Evolutionary conservation across 495 filamentous ascomycete species (phyloP), one percentile per base, ranked within the genome.

Genomic region (Penicillium goetzii): DNA sequence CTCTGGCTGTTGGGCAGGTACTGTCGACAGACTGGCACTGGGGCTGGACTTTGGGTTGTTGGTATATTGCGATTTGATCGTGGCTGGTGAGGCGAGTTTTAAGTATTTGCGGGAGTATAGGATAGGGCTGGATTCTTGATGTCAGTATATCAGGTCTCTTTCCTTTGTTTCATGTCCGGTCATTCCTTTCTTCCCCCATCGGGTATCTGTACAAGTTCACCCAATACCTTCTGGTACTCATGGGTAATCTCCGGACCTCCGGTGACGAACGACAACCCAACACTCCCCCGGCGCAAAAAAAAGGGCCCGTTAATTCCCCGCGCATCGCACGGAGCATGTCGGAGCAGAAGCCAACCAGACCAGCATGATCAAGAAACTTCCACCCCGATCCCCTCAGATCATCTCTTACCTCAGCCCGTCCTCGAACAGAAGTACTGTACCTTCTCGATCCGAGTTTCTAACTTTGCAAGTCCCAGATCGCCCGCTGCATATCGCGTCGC

Each of bases 261-360:
- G 51, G 32, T 36, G 52, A 55, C 17, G 30, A 36, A 15, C 6
- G 8, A 23, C 30, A 14, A 2, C 28, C 17, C 28, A 34, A 32
- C 30, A 4, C 30, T 32, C 30, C 30, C 30, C 17, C 51, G 15
- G 58, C 34, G 21, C 45, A 25, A 49, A 32, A 30, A 32, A 32
- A 8, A 8, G 30, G 23, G 23, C 64, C 47, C 47, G 47, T 30
- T 7, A n/a, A 51, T 28, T n/a, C 47, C 47, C 25, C 47, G 47
- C 47, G 47, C 25, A 30, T 51, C 47, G 47, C 47, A 30, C 67
- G 70, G 70, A 67, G 70, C 66, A 73, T 70, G 51, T 69, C 70
- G 70, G 70, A 73, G 68, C 68, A 41, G 12, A 15, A 11, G 12
- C 14, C 10, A 17, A 15, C 10, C 14, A 40, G 12, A 17, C 2